Conservation (phyloP, 139 green algal genomes). For the Micromonas pusilla region DNA sequence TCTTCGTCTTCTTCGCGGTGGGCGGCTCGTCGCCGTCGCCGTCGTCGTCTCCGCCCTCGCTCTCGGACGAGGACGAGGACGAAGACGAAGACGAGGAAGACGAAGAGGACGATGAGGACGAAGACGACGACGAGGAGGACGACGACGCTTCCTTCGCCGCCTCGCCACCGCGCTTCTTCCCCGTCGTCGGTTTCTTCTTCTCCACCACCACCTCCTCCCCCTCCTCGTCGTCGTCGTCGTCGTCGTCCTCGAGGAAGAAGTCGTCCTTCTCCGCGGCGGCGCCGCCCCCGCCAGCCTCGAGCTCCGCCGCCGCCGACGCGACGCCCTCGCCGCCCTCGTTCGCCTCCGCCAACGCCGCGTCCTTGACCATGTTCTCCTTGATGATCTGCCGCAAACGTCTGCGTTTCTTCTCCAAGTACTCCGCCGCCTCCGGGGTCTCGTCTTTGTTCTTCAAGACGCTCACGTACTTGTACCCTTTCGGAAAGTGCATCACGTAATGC, state of each 20-base stretch:
- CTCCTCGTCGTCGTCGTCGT: neutral
- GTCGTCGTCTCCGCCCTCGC: no score
- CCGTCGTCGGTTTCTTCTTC: neutral
- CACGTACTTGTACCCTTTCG: slow-evolving; percentile 77
- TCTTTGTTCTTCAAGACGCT: slow-evolving; percentile 49
- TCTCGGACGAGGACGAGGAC: no score
- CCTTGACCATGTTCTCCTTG: neutral
- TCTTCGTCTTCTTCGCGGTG: slow-evolving; percentile 5
- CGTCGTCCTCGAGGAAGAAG: slow-evolving; percentile 6
- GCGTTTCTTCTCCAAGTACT: neutral
- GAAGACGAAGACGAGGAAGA: no score
- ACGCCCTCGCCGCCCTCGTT: slow-evolving; percentile 20
- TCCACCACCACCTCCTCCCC: neutral
- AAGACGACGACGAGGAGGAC: slow-evolving; percentile 8
- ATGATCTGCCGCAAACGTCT: neutral
- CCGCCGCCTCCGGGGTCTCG: neutral
- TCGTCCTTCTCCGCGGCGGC: neutral
- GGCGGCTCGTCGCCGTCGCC: neutral
- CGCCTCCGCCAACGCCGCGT: slow-evolving; percentile 5
- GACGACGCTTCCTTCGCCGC: no score
- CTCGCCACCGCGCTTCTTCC: no score
- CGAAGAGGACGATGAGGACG: no score
- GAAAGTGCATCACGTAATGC: slow-evolving; percentile 78
- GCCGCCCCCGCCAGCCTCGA: neutral
- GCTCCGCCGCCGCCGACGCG: neutral